Conservation (phyloP, 768 basidiomycete species). For the Boletus bicolor region DNA sequence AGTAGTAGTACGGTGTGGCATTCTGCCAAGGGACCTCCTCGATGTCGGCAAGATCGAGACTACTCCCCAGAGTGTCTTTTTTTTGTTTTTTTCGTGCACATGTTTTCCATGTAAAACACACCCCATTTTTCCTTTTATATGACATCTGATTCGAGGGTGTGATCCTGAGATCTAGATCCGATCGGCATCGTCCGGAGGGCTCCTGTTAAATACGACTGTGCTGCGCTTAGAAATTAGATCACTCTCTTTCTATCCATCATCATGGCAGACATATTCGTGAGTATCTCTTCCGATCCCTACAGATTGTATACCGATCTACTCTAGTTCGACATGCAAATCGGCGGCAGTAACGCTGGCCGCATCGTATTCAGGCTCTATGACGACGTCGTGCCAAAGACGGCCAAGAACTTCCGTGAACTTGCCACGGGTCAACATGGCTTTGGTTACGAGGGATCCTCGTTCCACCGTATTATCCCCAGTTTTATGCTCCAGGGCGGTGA, state of each 20-base stretch:
- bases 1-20: not conserved
- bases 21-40: not conserved
- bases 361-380: slow-evolving; percentile 88
- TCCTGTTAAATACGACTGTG: slow-evolving; percentile 1
- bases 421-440: slow-evolving; percentile 72
- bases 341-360: slow-evolving; percentile 41
- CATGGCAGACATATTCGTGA: slow-evolving; percentile 24
- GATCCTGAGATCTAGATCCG: slow-evolving; percentile 1
- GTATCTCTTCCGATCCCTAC: not conserved
- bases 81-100: not conserved
- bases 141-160: slow-evolving; percentile 3
- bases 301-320: not conserved
- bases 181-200: slow-evolving; percentile 14
- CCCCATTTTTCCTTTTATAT: not conserved
- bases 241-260: slow-evolving; percentile 14
- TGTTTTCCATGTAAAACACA: slow-evolving; percentile 4
- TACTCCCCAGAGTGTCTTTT: not conserved
- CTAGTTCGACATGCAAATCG: slow-evolving; percentile 67
- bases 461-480: slow-evolving; percentile 81
- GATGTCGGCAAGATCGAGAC: not conserved
- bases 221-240: not conserved
- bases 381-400: slow-evolving; percentile 68
- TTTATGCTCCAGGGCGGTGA: slow-evolving; percentile 95
- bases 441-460: slow-evolving; percentile 63
- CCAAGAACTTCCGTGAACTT: slow-evolving; percentile 86